These are phyloP conservation scores for Ceratocystis cubensis DNA, from an alignment of 2,329 filamentous ascomycete species.

Conservation along the genomic window DNA sequence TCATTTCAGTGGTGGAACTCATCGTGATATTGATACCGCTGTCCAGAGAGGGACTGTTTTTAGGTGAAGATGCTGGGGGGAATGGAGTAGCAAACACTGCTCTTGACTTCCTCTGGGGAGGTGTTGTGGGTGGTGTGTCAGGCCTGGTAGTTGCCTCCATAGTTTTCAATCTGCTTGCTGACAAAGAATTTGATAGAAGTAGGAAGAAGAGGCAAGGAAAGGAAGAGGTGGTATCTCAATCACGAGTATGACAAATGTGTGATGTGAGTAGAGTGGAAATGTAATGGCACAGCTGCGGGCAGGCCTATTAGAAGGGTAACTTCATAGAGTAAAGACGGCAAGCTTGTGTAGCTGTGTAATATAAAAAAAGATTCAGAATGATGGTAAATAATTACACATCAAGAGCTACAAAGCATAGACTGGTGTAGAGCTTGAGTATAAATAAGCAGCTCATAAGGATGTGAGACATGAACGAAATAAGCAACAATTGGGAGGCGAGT, in stretches of 20 bases:
- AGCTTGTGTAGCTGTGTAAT: neutral
- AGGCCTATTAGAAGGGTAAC: neutral
- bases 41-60: no score
- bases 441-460: neutral
- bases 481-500: neutral
- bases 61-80: neutral
- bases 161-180: neutral
- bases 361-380: neutral
- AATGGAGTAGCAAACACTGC: slow-evolving; percentile 16
- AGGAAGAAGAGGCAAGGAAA: neutral
- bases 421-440: neutral
- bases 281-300: neutral
- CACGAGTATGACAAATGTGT: neutral
- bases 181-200: neutral
- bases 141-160: slow-evolving; percentile 15
- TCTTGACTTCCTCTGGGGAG: slow-evolving; percentile 12
- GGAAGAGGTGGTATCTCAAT: neutral
- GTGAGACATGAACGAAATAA: neutral
- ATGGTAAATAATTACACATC: neutral
- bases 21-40: neutral
- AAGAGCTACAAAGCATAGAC: neutral
- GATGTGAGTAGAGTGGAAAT: neutral
- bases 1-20: neutral
- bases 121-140: slow-evolving; percentile 14
- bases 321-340: neutral